Base-by-base conservation (phyloP, 1,139 yeast species). In the Blastobotrys proliferans region DNA sequence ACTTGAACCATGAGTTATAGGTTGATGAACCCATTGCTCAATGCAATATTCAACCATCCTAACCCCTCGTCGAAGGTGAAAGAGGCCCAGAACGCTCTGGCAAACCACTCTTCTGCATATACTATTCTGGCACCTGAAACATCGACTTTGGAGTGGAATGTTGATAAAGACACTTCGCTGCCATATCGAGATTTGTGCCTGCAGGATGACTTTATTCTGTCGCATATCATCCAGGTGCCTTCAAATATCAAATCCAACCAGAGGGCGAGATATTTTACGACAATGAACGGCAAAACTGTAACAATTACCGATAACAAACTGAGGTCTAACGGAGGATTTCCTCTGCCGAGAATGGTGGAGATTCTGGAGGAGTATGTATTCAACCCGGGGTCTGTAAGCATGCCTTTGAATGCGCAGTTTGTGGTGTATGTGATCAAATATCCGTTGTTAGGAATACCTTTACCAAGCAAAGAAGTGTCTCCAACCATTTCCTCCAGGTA, bases 41-140 rank as follows among this genome's bases (percentile, higher is more conserved):
- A 83, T 62, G 72, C 80, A 43, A 61, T 84, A 21, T 83, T 84
- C 68, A 81, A 83, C 62, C 77, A 80, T 53, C 82, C 83, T 2
- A 69, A 74, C 41, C 76, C 81, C 8, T 54, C 64, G 32, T 67
- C 79, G 0, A 76, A 79, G 2, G 63, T 81, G 47, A 74, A 71
- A 48, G 72, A 70, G 32, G 65, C 80, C 6, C 60, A 70, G 41
- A 63, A 66, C 30, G 68, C 67, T 55, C 55, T 80, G 33, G 61
- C 69, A 14, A 43, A 68, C 17, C 43, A 58, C 62, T 53, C 77
- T 74, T 35, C 45, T 9, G 48, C 42, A 10, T 52, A 51, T 38
- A 49, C 57, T 3, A 39, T 56, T 25, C 47, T 56, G 2, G 56
- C 54, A 13, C 60, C 83, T 2, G 66, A 82, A 1, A 61, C 70